Percentiles rank a stretch among this genome's conserved stretches.
Conservation (phyloP, 805 yeast species). For the Saturnispora zaruensis region DNA sequence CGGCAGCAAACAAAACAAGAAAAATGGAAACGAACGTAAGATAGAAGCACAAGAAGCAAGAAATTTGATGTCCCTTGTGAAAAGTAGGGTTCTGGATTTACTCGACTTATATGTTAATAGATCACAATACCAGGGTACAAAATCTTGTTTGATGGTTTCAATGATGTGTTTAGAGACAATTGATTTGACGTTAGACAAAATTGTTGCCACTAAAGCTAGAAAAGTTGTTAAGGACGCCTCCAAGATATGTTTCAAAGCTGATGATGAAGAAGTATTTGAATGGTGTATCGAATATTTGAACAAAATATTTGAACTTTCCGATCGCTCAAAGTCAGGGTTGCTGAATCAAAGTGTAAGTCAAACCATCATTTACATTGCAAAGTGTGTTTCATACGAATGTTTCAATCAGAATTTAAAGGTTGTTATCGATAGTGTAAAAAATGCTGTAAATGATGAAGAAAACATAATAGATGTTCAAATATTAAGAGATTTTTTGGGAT, state of each 20-base stretch:
- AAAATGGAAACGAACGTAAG: slow-evolving; percentile 54
- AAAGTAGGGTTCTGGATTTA: slow-evolving; percentile 69
- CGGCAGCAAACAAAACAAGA: slow-evolving; percentile 22
- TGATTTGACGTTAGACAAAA: slow-evolving; percentile 2
- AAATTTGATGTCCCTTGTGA: slow-evolving; percentile 70
- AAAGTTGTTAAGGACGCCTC: slow-evolving; percentile 6
- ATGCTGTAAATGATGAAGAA: slow-evolving; percentile 5
- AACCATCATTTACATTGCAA: slow-evolving; percentile 4
- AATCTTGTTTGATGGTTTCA: slow-evolving; percentile 5
- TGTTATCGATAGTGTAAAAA: slow-evolving; percentile 2
- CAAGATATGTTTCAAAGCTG: background rate
- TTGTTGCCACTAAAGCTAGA: slow-evolving; percentile 8
- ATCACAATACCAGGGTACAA: slow-evolving; percentile 2
- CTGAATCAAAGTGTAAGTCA: slow-evolving; percentile 8
- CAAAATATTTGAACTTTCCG: background rate
- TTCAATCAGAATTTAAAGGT: background rate
- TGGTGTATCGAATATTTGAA: slow-evolving; percentile 7
- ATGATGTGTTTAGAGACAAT: slow-evolving; percentile 6
- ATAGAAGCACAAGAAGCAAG: slow-evolving; percentile 70
- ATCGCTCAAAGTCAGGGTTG: slow-evolving; percentile 1
- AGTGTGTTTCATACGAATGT: background rate
- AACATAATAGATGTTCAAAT: slow-evolving; percentile 9
- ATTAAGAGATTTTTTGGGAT: slow-evolving; percentile 7
- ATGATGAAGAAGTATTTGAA: slow-evolving; percentile 2
- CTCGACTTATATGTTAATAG: slow-evolving; percentile 51